Evolutionary conservation across 2,329 filamentous ascomycete species (phyloP), one percentile per base, ranked within the genome.

Genomic region (Fusarium sp.): DNA sequence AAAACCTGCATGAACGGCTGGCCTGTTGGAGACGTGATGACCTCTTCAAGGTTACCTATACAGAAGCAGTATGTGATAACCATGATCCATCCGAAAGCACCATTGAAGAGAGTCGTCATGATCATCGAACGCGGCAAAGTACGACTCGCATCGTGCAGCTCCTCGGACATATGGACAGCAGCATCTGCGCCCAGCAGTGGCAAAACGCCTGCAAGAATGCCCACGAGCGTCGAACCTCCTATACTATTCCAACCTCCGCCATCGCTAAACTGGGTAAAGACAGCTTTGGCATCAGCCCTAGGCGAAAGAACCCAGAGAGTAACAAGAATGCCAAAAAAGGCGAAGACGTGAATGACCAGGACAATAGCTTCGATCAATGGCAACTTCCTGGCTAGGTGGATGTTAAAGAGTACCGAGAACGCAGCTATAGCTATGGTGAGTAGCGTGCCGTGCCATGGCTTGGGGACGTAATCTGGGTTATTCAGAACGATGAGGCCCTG

Each of bases 401-500:
- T 75, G 35, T 75, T 75, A 49, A 75, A 74, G 20, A 75, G 18
- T 0, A 75, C 72, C 0, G 71, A 71, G 8, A 75, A 60, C 3
- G 53, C 65, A 12, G 71, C 69, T 1, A 74, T 58, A 0, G 71
- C 71, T 1, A 74, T 58, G 2, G 49, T 57, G 1, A 75, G 61
- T 2, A 75, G 69, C 0, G 72, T 75, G 3, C 72, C 71, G n/a
- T 75, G 72, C 72, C 72, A 75, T 11, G 63, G 45, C n/a, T 75
- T 49, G 3, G 71, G 60, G 15, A 56, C 38, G 9, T 75, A 75
- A 14, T 36, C 29, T 1, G 69, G 69, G 18, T 70, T 49, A 55
- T 74, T 83, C n/a, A 85, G 68, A 17, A 81, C 76, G 12, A 84
- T 71, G 3, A 86, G 77, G 1, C 83, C 83, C 69, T 86, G 82